phyloP scores from a whole-genome alignment of 768 basidiomycete species.

The Lyophyllum semitale region DNA sequence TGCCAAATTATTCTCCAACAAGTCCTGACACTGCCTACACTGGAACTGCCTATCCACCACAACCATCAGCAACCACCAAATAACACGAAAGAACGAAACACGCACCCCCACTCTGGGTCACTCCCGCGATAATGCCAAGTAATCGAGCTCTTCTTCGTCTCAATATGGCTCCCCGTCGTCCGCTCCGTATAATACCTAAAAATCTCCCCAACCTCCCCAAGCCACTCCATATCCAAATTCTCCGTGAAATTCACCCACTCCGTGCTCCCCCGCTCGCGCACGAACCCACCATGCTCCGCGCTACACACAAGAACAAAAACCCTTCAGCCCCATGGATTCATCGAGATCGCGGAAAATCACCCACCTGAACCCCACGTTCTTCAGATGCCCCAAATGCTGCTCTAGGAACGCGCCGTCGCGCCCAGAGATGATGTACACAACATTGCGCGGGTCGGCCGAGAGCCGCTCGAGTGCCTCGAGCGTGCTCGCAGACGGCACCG shows the following conservation, averaged over 20 bases:
- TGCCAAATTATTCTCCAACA: slow-evolving; percentile 92
- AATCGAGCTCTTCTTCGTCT: slow-evolving; percentile 95
- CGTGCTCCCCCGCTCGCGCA: slow-evolving; percentile 65
- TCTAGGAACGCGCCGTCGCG: slow-evolving; percentile 93
- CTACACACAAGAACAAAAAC: too few relatives aligned
- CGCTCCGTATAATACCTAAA: slow-evolving; percentile 97
- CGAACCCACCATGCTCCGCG: slow-evolving; percentile 95
- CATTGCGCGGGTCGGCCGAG: slow-evolving; percentile 78
- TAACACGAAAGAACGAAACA: slow-evolving; percentile 16
- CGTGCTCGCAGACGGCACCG: slow-evolving; percentile 74
- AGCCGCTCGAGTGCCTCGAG: slow-evolving; percentile 74
- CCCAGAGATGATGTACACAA: slow-evolving; percentile 97
- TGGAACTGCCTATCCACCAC: slow-evolving; percentile 69
- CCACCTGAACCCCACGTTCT: slow-evolving; percentile 72
- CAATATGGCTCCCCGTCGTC: slow-evolving; percentile 94
- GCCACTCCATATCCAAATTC: slow-evolving; percentile 95
- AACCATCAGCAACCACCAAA: slow-evolving; percentile 6
- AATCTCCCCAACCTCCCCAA: slow-evolving; percentile 92
- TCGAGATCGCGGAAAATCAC: neutral
- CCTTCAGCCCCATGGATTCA: too few relatives aligned
- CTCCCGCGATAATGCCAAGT: slow-evolving; percentile 96
- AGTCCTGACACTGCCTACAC: slow-evolving; percentile 94
- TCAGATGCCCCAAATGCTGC: slow-evolving; percentile 85
- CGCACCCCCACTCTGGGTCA: slow-evolving; percentile 96
- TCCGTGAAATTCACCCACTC: slow-evolving; percentile 91